Conservation (phyloP, 2,329 filamentous ascomycete species). For the Penicillium sp. region DNA sequence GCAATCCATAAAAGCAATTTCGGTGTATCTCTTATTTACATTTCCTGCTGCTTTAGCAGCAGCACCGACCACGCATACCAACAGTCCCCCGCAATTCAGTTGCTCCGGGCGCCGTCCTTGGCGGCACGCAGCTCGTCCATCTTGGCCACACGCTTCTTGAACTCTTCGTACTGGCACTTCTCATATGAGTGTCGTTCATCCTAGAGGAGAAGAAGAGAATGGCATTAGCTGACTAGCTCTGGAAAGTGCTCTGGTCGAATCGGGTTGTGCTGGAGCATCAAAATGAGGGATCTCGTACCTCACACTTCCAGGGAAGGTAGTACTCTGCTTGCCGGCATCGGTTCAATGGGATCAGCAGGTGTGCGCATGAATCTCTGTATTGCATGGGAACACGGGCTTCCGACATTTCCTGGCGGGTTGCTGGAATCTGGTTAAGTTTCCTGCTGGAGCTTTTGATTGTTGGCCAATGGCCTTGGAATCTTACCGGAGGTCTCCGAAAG, state of each 20-base stretch:
- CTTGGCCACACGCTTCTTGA: conserved; percentile 97
- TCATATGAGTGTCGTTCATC: conserved; percentile 97
- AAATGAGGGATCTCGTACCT: conserved; percentile 58
- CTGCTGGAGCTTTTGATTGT: conserved; percentile 6
- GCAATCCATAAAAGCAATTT: conserved; percentile 37
- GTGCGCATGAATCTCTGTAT: conserved; percentile 94
- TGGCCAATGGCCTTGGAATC: conserved; percentile 28
- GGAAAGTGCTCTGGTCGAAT: not conserved
- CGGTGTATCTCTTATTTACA: conserved; percentile 41
- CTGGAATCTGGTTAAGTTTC: conserved; percentile 22
- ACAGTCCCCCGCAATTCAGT: conserved; percentile 50
- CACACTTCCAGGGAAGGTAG: conserved; percentile 97
- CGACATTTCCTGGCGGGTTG: conserved; percentile 79
- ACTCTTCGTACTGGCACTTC: conserved; percentile 98
- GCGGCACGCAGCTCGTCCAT: conserved; percentile 93
- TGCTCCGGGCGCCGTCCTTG: conserved; percentile 81
- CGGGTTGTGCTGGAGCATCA: not conserved
- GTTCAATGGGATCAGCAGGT: conserved; percentile 93
- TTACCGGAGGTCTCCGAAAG: conserved; percentile 41
- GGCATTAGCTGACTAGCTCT: conserved; percentile 3
- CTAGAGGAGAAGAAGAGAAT: conserved; percentile 47
- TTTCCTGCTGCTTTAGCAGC: conserved; percentile 31
- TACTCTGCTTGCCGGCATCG: conserved; percentile 87
- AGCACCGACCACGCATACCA: conserved; percentile 26
- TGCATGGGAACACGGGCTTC: conserved; percentile 81